Evolutionary conservation across 75 land plant genomes (phyloP), one percentile per base, ranked within the genome.

Genomic region (Gnetum montanum): DNA sequence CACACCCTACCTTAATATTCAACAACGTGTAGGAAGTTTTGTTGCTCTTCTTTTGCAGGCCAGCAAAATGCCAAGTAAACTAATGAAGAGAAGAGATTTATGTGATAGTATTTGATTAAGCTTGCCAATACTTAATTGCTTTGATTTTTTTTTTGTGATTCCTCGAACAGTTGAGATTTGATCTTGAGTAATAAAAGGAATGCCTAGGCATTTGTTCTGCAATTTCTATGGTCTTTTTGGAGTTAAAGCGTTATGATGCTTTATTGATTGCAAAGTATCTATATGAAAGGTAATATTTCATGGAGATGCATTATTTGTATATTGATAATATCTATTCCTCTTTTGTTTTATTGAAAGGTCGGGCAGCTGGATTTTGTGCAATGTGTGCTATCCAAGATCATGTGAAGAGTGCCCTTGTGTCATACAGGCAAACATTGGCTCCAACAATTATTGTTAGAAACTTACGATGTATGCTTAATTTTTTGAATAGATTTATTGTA

Each of bases 341-440:
- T 22, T 12, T 36, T 48, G 33, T 29, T 4, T 22, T 45, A 36
- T 28, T 35, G 44, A 25, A 28, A 74, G 72, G 78, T 54, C 45
- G 66, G 29, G 64, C 47, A 41, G 44, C 58, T 45, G 78, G 59
- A 67, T 77, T 73, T 33, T 77, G 78, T 62, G 61, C 78, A 4
- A 53, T 74, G 51, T 73, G 72, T 31, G 72, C 80, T 16, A 33
- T 77, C 8, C 66, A 74, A 49, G 71, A 54, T n/a, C 78, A 74
- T 43, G 67, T 66, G 34, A 61, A 59, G 23, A 69, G 59, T 63
- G 90, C 83, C 43, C 59, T 81, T 23, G 60, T 66, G 33, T 64
- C 89, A 54, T 62, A 74, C 31, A 86, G 95, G 57, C 79, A 75
- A 52, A 66, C 70, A 13, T 43, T 89, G 22, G 74, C 90, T 6